A percentile compares a stretch with the other conserved stretches of the same genome.
Evolutionary conservation across 2,329 filamentous ascomycete genomes (phyloP).

Genomic region (Aspergillus udagawae): DNA sequence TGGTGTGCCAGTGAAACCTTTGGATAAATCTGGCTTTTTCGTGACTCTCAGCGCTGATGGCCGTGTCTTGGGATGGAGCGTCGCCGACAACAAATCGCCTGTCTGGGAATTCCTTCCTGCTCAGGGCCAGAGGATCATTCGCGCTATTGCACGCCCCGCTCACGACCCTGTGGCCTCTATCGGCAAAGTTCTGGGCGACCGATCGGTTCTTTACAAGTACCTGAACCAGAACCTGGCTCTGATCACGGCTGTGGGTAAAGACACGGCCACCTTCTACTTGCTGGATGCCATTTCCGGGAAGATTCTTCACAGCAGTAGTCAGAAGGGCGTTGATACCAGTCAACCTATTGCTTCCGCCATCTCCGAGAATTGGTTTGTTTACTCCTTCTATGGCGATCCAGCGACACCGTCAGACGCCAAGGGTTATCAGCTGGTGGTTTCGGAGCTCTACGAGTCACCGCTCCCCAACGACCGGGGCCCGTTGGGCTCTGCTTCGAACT

Average conservation of each 20-base stretch:
- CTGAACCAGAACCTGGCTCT: conserved; percentile 82
- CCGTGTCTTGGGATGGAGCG: conserved; percentile 42
- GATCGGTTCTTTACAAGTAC: conserved; percentile 96
- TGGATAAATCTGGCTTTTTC: conserved; percentile 33
- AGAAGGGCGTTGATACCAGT: conserved; percentile 68
- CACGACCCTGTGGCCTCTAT: conserved; percentile 93
- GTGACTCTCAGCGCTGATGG: conserved; percentile 41
- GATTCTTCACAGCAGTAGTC: conserved; percentile 66
- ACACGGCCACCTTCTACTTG: conserved; percentile 68
- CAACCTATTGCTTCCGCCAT: conserved; percentile 73
- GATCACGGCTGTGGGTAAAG: conserved; percentile 63
- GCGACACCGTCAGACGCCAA: conserved; percentile 54
- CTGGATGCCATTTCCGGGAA: conserved; percentile 83
- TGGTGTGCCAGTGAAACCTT: conserved; percentile 29
- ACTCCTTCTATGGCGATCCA: conserved; percentile 66
- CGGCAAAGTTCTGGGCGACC: conserved; percentile 84
- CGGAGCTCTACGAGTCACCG: conserved; percentile 86
- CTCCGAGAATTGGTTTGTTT: conserved; percentile 93
- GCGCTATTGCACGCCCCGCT: conserved; percentile 62
- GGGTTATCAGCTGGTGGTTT: conserved; percentile 79
- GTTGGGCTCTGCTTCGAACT: conserved; percentile 65
- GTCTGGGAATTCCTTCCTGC: conserved; percentile 72
- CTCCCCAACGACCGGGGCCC: conserved; percentile 79
- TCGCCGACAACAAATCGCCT: conserved; percentile 36
- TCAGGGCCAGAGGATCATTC: conserved; percentile 62